These are phyloP conservation scores for Sequoiadendron giganteum DNA, from an alignment of 75 land plant species.

Conservation along the genomic window DNA sequence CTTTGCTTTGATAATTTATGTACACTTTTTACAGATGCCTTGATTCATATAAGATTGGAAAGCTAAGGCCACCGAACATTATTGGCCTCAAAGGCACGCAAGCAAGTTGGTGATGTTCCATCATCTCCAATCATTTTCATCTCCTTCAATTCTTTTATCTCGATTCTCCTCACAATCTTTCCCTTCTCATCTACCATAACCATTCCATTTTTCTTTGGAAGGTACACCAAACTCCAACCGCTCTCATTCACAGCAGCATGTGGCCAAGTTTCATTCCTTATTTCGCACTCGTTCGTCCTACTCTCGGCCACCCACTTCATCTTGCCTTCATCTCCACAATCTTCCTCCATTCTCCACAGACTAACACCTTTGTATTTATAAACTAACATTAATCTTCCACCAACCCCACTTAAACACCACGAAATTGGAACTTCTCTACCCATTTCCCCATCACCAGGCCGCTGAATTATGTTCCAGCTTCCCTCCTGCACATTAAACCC, in stretches of 20 bases:
- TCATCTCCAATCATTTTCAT: background rate
- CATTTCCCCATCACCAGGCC: background rate
- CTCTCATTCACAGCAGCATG: background rate
- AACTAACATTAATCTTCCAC: background rate
- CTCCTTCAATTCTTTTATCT: background rate
- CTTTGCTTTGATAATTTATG: no score
- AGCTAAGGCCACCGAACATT: constrained; percentile 2
- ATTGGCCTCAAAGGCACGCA: background rate
- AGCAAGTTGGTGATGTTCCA: background rate
- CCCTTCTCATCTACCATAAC: background rate
- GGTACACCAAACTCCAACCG: constrained; percentile 1
- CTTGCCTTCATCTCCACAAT: background rate
- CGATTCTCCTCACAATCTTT: background rate
- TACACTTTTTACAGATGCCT: no score
- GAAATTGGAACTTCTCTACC: background rate
- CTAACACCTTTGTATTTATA: background rate
- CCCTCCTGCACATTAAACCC: background rate
- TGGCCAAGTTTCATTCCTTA: background rate
- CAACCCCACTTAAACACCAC: background rate
- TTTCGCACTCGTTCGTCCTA: background rate
- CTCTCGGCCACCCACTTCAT: background rate
- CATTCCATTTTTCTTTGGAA: background rate
- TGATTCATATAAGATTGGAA: no score
- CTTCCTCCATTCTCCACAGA: background rate
- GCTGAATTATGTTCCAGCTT: background rate